phyloP scores from a whole-genome alignment of 169 alveolate species.

The Theileria parva region DNA sequence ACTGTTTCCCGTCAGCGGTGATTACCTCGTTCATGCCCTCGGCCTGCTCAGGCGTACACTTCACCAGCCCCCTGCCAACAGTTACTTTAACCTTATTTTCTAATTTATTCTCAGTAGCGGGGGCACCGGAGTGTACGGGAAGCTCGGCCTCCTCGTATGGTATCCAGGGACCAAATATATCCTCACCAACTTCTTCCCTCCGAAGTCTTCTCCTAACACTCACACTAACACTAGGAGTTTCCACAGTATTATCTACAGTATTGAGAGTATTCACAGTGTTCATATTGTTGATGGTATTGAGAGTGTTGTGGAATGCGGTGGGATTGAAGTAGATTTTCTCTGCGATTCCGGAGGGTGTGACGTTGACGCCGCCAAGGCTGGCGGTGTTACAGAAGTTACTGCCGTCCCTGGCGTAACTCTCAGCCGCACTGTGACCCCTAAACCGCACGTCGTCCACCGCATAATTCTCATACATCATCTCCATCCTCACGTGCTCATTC shows the following conservation, averaged over 20 bases:
- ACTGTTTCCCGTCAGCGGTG: conserved; percentile 49
- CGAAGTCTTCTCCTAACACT: conserved; percentile 34
- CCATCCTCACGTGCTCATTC: conserved; percentile 46
- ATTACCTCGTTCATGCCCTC: conserved; percentile 42
- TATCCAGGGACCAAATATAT: conserved; percentile 62
- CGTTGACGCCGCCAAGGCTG: conserved; percentile 39
- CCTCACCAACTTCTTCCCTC: conserved; percentile 39
- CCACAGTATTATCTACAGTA: neutral
- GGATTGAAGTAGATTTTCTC: conserved; percentile 58
- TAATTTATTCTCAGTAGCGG: neutral
- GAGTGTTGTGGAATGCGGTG: conserved; percentile 41
- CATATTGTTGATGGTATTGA: conserved; percentile 11
- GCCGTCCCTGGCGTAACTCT: conserved; percentile 21
- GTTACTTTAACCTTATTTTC: neutral
- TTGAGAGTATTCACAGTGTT: conserved; percentile 10
- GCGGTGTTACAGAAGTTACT: neutral
- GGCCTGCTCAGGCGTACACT: conserved; percentile 43
- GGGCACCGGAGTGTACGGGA: conserved; percentile 24
- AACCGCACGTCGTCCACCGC: conserved; percentile 59
- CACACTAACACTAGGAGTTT: no score
- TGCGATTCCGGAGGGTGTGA: conserved; percentile 55
- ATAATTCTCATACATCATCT: conserved; percentile 51
- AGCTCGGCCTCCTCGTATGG: conserved; percentile 60
- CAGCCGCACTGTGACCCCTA: neutral
- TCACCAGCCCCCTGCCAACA: neutral